These are phyloP conservation scores for Saturnispora serradocipensis DNA, from an alignment of 805 yeast species.

Conservation along the genomic window DNA sequence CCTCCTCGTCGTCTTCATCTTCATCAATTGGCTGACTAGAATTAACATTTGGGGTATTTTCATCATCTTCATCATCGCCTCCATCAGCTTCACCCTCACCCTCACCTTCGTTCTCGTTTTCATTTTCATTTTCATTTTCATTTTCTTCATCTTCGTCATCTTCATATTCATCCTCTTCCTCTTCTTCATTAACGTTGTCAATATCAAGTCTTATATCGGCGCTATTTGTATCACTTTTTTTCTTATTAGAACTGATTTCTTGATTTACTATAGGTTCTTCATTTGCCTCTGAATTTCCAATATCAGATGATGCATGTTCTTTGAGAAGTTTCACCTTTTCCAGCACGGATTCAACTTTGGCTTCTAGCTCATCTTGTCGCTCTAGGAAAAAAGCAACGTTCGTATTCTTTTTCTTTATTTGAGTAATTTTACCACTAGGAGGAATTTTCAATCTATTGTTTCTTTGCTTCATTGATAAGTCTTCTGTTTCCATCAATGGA, in stretches of 20 bases:
- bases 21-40: conserved; percentile 8
- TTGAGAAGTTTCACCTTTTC: not conserved
- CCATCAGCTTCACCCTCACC: conserved; percentile 1
- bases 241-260: not conserved
- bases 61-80: conserved; percentile 10
- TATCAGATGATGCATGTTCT: not conserved
- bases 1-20: conserved; percentile 8
- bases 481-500: conserved; percentile 72
- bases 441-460: conserved; percentile 74
- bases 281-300: not conserved
- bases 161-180: conserved; percentile 24
- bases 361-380: conserved; percentile 24
- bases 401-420: conserved; percentile 54
- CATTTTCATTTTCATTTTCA: conserved; percentile 24
- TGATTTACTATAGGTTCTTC: not conserved
- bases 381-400: conserved; percentile 46
- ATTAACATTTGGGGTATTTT: not conserved
- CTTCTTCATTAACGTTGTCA: conserved; percentile 24
- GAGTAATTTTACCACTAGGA: conserved; percentile 78
- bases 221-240: conserved; percentile 45
- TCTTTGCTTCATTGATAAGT: conserved; percentile 69
- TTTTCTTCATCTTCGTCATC: conserved; percentile 26
- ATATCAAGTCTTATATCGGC: conserved; percentile 22
- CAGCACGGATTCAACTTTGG: conserved; percentile 1
- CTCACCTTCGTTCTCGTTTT: too few relatives aligned